These are phyloP conservation scores for Starmerella bombicola DNA, from an alignment of 805 yeast genomes.

Conservation along the genomic window DNA sequence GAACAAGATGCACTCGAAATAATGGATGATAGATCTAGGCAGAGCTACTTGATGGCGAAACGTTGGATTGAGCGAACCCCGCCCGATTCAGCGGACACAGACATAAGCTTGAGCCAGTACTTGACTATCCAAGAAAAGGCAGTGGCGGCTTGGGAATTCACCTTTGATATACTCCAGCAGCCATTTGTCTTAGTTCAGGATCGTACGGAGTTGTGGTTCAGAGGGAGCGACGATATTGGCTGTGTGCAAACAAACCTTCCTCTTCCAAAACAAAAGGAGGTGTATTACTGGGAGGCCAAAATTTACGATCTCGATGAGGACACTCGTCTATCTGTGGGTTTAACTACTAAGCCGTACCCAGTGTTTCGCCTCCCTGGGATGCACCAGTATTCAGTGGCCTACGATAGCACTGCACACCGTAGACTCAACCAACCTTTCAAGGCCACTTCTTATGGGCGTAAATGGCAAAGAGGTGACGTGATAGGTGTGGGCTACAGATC, in stretches of 20 bases:
- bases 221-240: conserved; percentile 40
- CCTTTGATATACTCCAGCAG: conserved; percentile 38
- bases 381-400: conserved; percentile 71
- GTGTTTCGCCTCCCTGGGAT: conserved; percentile 87
- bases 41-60: conserved; percentile 53
- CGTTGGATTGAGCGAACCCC: conserved; percentile 34
- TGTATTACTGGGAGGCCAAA: conserved; percentile 80
- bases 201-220: conserved; percentile 41
- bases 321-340: conserved; percentile 53
- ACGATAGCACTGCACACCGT: conserved; percentile 73
- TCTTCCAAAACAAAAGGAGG: conserved; percentile 67
- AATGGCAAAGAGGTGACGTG: conserved; percentile 68
- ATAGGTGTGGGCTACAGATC: conserved; percentile 84
- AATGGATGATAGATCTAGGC: conserved; percentile 42
- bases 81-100: conserved; percentile 34
- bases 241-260: conserved; percentile 74
- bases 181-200: conserved; percentile 47
- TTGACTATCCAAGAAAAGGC: conserved; percentile 75
- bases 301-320: conserved; percentile 53
- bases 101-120: conserved; percentile 43
- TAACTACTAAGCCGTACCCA: conserved; percentile 83
- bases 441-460: conserved; percentile 34
- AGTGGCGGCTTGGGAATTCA: conserved; percentile 79
- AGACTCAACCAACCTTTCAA: conserved; percentile 67
- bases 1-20: conserved; percentile 50